Conservation (phyloP, 1,284 basidiomycete genomes). For the Leccinum pachyderme region DNA sequence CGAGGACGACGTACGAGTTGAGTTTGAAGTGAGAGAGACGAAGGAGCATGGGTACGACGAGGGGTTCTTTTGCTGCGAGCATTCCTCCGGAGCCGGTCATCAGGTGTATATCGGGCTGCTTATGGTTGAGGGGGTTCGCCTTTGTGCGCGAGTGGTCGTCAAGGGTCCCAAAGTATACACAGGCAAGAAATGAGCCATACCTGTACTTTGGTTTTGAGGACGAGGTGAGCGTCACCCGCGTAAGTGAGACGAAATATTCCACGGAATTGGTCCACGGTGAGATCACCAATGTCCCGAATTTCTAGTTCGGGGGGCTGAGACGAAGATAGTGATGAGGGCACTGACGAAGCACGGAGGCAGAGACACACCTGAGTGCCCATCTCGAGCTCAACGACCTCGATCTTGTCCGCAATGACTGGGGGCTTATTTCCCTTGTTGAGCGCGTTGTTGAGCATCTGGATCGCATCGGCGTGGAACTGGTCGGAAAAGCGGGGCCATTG, state of each 20-base stretch:
- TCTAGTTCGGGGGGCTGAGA: conserved; percentile 92
- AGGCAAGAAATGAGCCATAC: conserved; percentile 40
- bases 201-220: conserved; percentile 95
- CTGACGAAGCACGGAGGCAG: background rate
- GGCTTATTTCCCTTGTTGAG: conserved; percentile 98
- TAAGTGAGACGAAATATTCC: conserved; percentile 98
- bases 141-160: conserved; percentile 33
- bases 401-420: conserved; percentile 95
- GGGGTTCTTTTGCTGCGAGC: conserved; percentile 88
- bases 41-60: conserved; percentile 97
- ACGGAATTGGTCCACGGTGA: conserved; percentile 93
- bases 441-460: conserved; percentile 90
- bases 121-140: conserved; percentile 95
- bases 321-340: background rate
- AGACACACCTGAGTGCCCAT: conserved; percentile 91
- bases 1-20: conserved; percentile 94
- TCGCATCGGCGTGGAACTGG: conserved; percentile 91
- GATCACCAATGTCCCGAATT: conserved; percentile 96
- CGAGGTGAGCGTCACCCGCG: conserved; percentile 93
- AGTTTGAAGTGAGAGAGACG: conserved; percentile 94
- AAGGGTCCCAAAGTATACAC: background rate
- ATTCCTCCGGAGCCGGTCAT: conserved; percentile 78
- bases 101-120: conserved; percentile 78
- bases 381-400: conserved; percentile 95
- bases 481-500: conserved; percentile 97